Conservation (phyloP, 73 alveolate species). For the Strombidium stylifer region DNA sequence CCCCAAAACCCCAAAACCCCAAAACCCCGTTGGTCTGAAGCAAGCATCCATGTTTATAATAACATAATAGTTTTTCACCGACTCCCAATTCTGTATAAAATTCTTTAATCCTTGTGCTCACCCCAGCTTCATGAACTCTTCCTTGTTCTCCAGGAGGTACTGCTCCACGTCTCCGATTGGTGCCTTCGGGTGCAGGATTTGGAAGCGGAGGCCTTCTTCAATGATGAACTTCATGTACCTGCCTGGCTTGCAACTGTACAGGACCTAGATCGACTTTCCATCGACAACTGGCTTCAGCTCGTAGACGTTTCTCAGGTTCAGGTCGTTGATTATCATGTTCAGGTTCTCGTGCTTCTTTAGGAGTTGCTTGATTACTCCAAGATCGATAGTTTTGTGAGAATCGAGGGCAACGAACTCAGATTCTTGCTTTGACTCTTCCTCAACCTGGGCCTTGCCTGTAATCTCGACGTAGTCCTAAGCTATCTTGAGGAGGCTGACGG, state of each 20-base stretch:
- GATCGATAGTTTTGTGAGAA: no score
- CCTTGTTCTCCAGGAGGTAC: constrained; percentile 38
- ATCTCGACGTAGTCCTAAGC: constrained; percentile 51
- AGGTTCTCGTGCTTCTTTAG: constrained; percentile 43
- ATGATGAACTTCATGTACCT: constrained; percentile 55
- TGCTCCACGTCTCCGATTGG: constrained; percentile 28
- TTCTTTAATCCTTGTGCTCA: no score
- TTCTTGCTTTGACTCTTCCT: constrained; percentile 4
- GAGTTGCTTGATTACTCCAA: not conserved
- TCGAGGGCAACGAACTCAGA: not conserved
- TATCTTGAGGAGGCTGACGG: constrained; percentile 51
- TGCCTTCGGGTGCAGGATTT: constrained; percentile 38
- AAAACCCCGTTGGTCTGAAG: no score
- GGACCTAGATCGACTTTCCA: constrained; percentile 68
- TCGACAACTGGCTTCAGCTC: constrained; percentile 68
- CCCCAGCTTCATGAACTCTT: constrained; percentile 41
- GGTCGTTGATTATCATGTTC: constrained; percentile 36
- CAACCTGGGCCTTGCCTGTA: constrained; percentile 19
- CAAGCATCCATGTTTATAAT: no score
- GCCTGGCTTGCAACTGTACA: constrained; percentile 73
- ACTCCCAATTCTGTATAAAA: no score
- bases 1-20: no score
- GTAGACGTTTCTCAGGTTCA: constrained; percentile 57
- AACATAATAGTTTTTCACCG: no score
- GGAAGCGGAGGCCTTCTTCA: constrained; percentile 50